Evolutionary conservation across 768 basidiomycete genomes (phyloP).

Genomic region (Boletus edulis): DNA sequence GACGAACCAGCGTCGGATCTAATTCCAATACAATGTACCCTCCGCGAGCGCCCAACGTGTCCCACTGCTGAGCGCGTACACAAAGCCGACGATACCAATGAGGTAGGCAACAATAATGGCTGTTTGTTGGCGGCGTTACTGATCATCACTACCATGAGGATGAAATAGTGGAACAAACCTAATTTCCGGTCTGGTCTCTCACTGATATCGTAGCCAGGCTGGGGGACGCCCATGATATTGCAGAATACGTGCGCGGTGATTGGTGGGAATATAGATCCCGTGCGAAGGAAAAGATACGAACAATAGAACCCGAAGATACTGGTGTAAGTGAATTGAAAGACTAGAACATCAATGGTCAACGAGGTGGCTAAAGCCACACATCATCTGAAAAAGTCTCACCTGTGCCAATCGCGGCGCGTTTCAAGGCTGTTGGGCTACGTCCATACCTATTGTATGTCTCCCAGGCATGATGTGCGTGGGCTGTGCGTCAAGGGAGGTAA

Average conservation of each 20-base stretch:
- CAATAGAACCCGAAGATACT: conserved; percentile 90
- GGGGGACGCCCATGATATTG: conserved; percentile 91
- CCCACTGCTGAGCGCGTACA: conserved; percentile 46
- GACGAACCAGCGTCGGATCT: conserved; percentile 15
- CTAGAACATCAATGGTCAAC: conserved; percentile 40
- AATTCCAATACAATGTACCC: conserved; percentile 43
- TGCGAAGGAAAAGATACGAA: conserved; percentile 82
- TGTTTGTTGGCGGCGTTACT: conserved; percentile 26
- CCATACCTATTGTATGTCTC: conserved; percentile 81
- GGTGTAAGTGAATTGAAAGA: conserved; percentile 87
- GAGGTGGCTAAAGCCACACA: conserved; percentile 3
- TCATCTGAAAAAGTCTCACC: conserved; percentile 38
- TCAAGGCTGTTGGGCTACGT: conserved; percentile 57
- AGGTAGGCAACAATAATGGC: conserved; percentile 56
- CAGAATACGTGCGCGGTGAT: conserved; percentile 86
- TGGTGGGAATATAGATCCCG: conserved; percentile 77
- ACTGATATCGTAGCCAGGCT: conserved; percentile 53
- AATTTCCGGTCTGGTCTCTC: conserved; percentile 49
- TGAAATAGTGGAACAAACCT: conserved; percentile 39
- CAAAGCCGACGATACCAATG: conserved; percentile 58
- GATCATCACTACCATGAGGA: conserved; percentile 7
- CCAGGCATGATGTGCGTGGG: conserved; percentile 91
- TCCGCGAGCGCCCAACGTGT: conserved; percentile 48
- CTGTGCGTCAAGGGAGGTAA: conserved; percentile 37
- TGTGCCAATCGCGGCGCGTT: conserved; percentile 54